Conservation (phyloP, 192 early-diverging fungal genomes). For the Umbelopsis sp. region DNA sequence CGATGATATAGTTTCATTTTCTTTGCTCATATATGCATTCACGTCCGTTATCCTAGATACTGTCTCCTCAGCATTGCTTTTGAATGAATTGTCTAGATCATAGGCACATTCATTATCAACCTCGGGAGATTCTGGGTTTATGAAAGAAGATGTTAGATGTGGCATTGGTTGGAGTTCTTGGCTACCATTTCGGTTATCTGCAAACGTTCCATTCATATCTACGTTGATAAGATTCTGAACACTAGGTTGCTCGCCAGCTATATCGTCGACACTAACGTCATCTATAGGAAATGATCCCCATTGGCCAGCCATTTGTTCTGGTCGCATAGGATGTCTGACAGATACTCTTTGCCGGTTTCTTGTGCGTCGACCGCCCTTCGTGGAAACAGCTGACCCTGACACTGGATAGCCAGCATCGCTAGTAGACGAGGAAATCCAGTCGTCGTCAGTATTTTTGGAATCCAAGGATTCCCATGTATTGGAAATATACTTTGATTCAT, state of each 20-base stretch:
- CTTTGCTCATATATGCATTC: too few relatives aligned
- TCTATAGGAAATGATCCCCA: slow-evolving; percentile 1
- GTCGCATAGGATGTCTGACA: background rate
- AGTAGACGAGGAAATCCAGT: background rate
- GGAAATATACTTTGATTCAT: background rate
- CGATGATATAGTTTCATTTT: too few relatives aligned
- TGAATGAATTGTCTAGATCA: background rate
- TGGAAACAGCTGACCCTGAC: background rate
- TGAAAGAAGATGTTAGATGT: background rate
- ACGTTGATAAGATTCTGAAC: background rate
- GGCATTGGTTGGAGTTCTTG: background rate
- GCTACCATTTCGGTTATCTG: background rate
- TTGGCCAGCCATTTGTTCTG: background rate
- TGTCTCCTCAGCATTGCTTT: too few relatives aligned
- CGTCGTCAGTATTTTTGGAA: background rate
- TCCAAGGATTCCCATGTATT: background rate
- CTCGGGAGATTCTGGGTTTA: background rate
- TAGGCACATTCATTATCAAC: background rate
- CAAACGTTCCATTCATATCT: background rate
- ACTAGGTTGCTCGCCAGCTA: background rate
- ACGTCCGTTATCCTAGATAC: too few relatives aligned
- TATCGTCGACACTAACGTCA: background rate
- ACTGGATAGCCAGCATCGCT: background rate
- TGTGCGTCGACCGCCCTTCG: background rate
- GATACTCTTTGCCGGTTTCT: background rate